These are phyloP conservation scores for Pyricularia sp. DNA, from an alignment of 2,329 filamentous ascomycete genomes.

Conservation along the genomic window DNA sequence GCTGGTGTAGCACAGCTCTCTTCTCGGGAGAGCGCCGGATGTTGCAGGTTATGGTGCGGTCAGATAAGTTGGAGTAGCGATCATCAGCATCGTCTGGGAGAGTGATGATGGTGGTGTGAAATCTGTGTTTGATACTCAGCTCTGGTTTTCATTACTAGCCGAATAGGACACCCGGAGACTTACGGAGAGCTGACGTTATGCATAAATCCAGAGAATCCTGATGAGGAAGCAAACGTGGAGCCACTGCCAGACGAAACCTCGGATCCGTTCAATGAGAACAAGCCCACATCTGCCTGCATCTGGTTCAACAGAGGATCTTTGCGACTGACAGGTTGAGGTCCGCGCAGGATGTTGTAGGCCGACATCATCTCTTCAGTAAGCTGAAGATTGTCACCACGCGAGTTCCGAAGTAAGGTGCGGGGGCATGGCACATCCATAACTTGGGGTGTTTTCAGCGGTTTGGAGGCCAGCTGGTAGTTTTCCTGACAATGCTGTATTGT, in stretches of 20 bases:
- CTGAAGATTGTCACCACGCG: not conserved
- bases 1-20: not conserved
- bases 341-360: slow-evolving; percentile 21
- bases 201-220: not conserved
- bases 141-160: not conserved
- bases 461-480: not conserved
- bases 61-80: not conserved
- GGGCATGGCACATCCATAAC: not conserved
- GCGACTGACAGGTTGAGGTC: slow-evolving; percentile 11
- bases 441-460: not conserved
- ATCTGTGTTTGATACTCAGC: not conserved
- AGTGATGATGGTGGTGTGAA: slow-evolving; percentile 3
- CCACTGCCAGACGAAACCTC: not conserved
- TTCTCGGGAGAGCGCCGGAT: not conserved
- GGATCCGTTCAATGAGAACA: slow-evolving; percentile 2
- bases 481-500: not conserved
- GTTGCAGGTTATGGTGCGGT: slow-evolving; percentile 1
- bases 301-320: slow-evolving; percentile 16
- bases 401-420: not conserved
- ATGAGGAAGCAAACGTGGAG: not conserved
- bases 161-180: not conserved
- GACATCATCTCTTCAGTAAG: slow-evolving; percentile 12
- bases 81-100: slow-evolving; percentile 1
- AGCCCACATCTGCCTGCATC: slow-evolving; percentile 8
- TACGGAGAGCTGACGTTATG: not conserved